phyloP scores from a whole-genome alignment of 345 rosid genomes.

The Citrus maxima region DNA sequence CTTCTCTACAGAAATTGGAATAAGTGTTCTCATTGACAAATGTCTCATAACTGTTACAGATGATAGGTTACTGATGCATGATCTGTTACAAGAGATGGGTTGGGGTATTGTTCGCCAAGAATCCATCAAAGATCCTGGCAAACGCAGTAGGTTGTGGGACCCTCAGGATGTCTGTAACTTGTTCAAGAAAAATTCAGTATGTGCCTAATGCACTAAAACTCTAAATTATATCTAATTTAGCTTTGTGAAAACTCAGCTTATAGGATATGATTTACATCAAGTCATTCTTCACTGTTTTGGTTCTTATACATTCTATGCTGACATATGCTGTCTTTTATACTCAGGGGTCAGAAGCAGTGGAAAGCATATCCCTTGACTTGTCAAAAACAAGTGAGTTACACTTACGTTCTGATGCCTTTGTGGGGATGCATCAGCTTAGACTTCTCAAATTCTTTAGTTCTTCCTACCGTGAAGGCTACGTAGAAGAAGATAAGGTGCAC shows the following conservation, averaged over 20 bases:
- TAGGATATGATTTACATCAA: background rate
- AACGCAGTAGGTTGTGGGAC: constrained; percentile 8
- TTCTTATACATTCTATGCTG: background rate
- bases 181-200: constrained; percentile 2
- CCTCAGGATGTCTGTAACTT: background rate
- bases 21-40: background rate
- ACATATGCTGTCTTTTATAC: background rate
- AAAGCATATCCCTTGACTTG: background rate
- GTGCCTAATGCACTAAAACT: background rate
- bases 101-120: background rate
- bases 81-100: constrained; percentile 3
- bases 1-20: background rate
- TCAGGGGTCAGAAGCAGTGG: background rate
- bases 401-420: background rate
- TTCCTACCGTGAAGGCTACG: background rate
- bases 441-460: background rate
- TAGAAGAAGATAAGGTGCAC: constrained; percentile 2
- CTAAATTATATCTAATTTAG: background rate
- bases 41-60: background rate
- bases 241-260: background rate
- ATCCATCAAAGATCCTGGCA: background rate
- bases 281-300: background rate
- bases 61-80: background rate
- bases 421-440: background rate
- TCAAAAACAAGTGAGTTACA: background rate